Conservation (phyloP, 495 filamentous ascomycete genomes). For the Daldinia grandis region DNA sequence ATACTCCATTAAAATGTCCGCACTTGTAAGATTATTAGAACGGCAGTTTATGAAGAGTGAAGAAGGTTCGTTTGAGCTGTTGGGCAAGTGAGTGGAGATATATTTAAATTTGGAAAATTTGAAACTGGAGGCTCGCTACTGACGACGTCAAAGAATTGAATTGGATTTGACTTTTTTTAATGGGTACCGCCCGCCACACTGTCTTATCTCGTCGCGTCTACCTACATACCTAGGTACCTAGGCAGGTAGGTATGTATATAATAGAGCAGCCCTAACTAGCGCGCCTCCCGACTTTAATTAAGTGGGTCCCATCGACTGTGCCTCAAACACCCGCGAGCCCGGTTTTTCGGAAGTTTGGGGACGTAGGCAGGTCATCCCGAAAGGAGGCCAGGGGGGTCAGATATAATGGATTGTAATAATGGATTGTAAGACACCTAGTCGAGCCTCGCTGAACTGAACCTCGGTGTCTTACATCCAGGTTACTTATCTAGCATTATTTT, state of each 20-base stretch:
- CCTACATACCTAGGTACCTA: too few species aligned
- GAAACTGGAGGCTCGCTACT: background rate
- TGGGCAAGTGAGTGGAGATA: background rate
- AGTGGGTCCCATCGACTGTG: slow-evolving; percentile 30
- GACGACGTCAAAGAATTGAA: slow-evolving; percentile 26
- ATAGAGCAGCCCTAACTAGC: slow-evolving; percentile 6
- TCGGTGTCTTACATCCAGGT: background rate
- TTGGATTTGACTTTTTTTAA: slow-evolving; percentile 33
- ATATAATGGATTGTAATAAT: background rate
- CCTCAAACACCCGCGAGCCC: slow-evolving; percentile 33
- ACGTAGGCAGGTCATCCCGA: slow-evolving; percentile 7
- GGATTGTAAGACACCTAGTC: slow-evolving; percentile 17
- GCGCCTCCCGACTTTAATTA: slow-evolving; percentile 32
- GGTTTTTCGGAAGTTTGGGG: slow-evolving; percentile 27
- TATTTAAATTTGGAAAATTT: slow-evolving; percentile 10
- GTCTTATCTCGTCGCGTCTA: slow-evolving; percentile 23
- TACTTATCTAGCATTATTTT: background rate
- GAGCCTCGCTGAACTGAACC: background rate
- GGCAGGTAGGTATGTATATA: background rate
- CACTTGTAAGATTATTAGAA: background rate
- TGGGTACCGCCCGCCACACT: slow-evolving; percentile 38
- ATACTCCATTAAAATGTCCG: slow-evolving; percentile 23
- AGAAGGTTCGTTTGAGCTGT: background rate
- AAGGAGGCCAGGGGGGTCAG: slow-evolving; percentile 15
- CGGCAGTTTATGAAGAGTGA: background rate